Conservation (phyloP, 352 stramenopile genomes). For the Globisporangium cylindrosporum region DNA sequence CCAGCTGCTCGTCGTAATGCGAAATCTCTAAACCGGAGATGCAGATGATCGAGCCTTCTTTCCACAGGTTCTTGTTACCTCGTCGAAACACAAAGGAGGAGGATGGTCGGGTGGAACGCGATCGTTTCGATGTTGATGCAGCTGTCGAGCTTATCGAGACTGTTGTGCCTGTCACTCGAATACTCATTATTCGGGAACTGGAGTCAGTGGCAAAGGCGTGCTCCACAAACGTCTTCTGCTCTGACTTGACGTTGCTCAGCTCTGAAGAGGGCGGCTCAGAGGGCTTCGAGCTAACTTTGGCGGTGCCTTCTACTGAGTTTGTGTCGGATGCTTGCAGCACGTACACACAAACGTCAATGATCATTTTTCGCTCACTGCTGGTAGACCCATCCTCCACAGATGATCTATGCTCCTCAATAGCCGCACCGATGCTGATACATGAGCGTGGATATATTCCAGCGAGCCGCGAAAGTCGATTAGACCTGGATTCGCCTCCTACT, state of each 20-base stretch:
- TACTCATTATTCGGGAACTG: constrained; percentile 50
- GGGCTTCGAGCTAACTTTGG: constrained; percentile 20
- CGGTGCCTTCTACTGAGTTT: constrained; percentile 25
- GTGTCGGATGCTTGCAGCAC: constrained; percentile 33
- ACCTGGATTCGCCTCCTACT: constrained; percentile 18
- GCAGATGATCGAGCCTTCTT: constrained; percentile 49
- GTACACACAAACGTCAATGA: constrained; percentile 53
- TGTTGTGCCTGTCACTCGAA: constrained; percentile 35
- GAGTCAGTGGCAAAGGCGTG: constrained; percentile 61
- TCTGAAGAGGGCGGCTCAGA: constrained; percentile 13
- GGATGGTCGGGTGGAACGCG: not conserved
- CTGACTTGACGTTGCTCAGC: constrained; percentile 9
- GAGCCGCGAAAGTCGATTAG: constrained; percentile 5
- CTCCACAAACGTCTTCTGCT: constrained; percentile 29
- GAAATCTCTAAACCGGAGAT: constrained; percentile 59
- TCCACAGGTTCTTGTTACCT: constrained; percentile 48
- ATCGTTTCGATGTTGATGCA: constrained; percentile 7
- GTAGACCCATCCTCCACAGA: constrained; percentile 9
- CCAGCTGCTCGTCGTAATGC: constrained; percentile 57
- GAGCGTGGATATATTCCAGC: not conserved
- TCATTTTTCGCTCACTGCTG: constrained; percentile 19
- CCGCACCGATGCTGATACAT: constrained; percentile 10
- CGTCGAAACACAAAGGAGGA: constrained; percentile 41
- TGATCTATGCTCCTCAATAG: constrained; percentile 16
- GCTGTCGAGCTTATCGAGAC: constrained; percentile 18